A percentile compares a stretch with the other conserved stretches of the same genome.
Evolutionary conservation across 2,329 filamentous ascomycete species (phyloP).

Genomic region (Ascochyta clinopodiicola): DNA sequence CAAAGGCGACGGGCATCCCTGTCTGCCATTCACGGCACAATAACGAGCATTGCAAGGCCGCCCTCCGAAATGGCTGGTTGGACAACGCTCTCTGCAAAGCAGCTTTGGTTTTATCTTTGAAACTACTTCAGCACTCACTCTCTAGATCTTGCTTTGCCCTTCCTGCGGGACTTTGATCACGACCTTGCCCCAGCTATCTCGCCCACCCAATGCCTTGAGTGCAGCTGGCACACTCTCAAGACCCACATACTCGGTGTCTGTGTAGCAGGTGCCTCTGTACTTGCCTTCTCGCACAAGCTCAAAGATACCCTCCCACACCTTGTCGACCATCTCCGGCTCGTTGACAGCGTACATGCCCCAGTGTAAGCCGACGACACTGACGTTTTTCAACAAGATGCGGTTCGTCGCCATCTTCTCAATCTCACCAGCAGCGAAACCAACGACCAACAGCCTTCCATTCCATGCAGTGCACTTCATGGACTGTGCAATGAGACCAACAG

Average conservation of each 20-base stretch:
- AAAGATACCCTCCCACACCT: conserved; percentile 84
- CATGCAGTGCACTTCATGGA: conserved; percentile 91
- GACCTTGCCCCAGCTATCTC: conserved; percentile 95
- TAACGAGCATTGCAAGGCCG: too few species aligned
- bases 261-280: conserved; percentile 82
- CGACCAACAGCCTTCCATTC: conserved; percentile 86
- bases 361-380: conserved; percentile 85
- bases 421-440: conserved; percentile 84
- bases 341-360: conserved; percentile 85
- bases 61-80: too few species aligned
- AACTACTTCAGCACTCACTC: background rate
- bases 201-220: conserved; percentile 75
- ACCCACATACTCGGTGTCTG: conserved; percentile 81
- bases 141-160: conserved; percentile 46
- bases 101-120: background rate
- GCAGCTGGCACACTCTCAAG: conserved; percentile 80
- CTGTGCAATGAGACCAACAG: conserved; percentile 86
- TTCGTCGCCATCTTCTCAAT: conserved; percentile 96
- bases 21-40: too few species aligned
- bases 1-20: too few species aligned
- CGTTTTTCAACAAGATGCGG: conserved; percentile 91
- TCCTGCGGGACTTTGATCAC: conserved; percentile 81
- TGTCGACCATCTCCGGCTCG: conserved; percentile 72
- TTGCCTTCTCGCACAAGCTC: conserved; percentile 78
- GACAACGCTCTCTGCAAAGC: background rate